Evolutionary conservation across 495 filamentous ascomycete genomes (phyloP).

Genomic region (Chaetomium cochliodes): DNA sequence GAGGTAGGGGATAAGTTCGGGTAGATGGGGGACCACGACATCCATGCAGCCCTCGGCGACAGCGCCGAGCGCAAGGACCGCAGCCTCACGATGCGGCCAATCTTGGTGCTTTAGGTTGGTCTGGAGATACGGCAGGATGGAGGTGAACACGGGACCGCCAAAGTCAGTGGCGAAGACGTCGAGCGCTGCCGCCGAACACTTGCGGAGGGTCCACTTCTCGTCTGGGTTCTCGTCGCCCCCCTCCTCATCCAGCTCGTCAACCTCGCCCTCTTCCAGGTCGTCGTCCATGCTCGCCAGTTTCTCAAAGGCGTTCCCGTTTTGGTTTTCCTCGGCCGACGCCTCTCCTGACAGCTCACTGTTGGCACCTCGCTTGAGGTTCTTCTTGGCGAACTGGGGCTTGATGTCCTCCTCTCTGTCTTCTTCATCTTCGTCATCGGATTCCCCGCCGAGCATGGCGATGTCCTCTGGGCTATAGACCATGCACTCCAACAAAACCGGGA

Average conservation of each 20-base stretch:
- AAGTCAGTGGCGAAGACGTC: conserved; percentile 94
- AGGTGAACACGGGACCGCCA: conserved; percentile 80
- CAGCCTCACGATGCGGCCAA: conserved; percentile 92
- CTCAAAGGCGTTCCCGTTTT: conserved; percentile 51
- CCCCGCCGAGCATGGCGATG: conserved; percentile 75
- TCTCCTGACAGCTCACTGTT: conserved; percentile 44
- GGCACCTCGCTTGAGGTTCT: conserved; percentile 50
- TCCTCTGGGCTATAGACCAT: conserved; percentile 98
- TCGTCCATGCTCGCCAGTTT: conserved; percentile 59
- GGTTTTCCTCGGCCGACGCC: conserved; percentile 51
- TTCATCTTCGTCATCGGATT: conserved; percentile 84
- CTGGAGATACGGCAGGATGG: conserved; percentile 88
- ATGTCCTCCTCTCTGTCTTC: conserved; percentile 91
- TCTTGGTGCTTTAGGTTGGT: conserved; percentile 83
- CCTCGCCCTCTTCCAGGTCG: conserved; percentile 85
- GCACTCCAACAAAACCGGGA: conserved; percentile 85
- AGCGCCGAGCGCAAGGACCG: conserved; percentile 90
- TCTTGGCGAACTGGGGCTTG: conserved; percentile 87
- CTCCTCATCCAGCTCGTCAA: conserved; percentile 73
- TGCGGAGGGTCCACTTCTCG: conserved; percentile 92
- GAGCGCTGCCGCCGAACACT: conserved; percentile 94
- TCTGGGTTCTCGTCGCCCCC: conserved; percentile 77
- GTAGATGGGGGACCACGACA: conserved; percentile 85
- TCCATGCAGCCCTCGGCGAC: conserved; percentile 94
- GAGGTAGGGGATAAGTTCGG: conserved; percentile 86